phyloP scores from a whole-genome alignment of 2,329 filamentous ascomycete species.

The Botrytis sinoallii region DNA sequence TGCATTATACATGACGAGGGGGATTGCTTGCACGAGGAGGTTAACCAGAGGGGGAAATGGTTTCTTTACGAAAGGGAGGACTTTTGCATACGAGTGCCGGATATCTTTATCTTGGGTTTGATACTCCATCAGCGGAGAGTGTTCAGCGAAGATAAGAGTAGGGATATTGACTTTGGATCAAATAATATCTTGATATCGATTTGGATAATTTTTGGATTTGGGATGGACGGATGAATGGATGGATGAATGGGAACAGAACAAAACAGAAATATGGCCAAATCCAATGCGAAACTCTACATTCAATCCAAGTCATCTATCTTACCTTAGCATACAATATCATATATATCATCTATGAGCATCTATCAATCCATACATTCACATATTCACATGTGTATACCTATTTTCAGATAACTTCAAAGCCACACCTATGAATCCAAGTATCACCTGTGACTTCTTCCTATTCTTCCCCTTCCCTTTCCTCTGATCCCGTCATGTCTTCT shows the following conservation, averaged over 20 bases:
- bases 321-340: neutral
- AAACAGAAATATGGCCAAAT: neutral
- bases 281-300: neutral
- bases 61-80: neutral
- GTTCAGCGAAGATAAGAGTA: neutral
- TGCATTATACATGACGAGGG: slow-evolving; percentile 20
- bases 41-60: neutral
- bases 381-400: neutral
- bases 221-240: too few species aligned
- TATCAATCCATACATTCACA: neutral
- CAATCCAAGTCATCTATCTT: neutral
- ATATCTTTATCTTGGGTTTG: neutral
- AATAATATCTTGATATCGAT: neutral
- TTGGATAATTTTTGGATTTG: neutral
- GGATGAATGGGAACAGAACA: neutral
- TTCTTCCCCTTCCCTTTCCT: neutral
- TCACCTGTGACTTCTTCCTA: too few species aligned
- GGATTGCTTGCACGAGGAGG: neutral
- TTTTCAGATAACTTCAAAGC: too few species aligned
- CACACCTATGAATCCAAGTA: neutral
- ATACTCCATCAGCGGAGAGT: neutral
- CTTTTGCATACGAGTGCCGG: neutral
- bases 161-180: neutral
- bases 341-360: neutral
- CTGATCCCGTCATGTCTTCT: neutral